Evolutionary conservation across 352 stramenopile genomes (phyloP).

Genomic region (Pythium dissotocum): DNA sequence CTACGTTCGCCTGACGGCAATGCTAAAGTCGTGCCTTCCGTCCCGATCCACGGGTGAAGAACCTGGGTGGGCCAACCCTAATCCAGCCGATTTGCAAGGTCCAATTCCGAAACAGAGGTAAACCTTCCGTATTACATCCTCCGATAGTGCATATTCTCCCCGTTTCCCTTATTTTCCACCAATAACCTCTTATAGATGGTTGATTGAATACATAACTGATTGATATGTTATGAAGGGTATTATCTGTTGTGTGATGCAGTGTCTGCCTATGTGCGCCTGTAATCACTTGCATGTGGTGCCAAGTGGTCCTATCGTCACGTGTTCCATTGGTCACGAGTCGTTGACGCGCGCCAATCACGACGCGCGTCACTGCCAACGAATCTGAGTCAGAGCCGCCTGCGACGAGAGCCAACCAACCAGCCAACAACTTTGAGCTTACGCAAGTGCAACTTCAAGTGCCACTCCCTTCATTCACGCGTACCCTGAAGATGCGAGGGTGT

Average conservation of each 20-base stretch:
- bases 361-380: constrained; percentile 21
- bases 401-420: constrained; percentile 7
- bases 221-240: neutral
- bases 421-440: no score
- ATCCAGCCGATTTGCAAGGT: neutral
- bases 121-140: constrained; percentile 3
- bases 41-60: neutral
- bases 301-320: constrained; percentile 6
- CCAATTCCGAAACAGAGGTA: neutral
- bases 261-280: constrained; percentile 7
- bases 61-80: constrained; percentile 2
- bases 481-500: neutral
- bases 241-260: constrained; percentile 17
- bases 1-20: neutral
- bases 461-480: neutral
- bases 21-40: neutral
- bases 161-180: neutral
- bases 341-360: constrained; percentile 18
- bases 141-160: neutral
- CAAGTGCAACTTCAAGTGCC: constrained; percentile 25
- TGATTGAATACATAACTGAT: neutral
- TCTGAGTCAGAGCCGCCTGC: constrained; percentile 23
- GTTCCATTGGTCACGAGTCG: constrained; percentile 21
- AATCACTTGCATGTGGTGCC: constrained; percentile 11
- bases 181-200: neutral